Conservation (phyloP, 2,329 filamentous ascomycete genomes). For the Fusarium sp. region DNA sequence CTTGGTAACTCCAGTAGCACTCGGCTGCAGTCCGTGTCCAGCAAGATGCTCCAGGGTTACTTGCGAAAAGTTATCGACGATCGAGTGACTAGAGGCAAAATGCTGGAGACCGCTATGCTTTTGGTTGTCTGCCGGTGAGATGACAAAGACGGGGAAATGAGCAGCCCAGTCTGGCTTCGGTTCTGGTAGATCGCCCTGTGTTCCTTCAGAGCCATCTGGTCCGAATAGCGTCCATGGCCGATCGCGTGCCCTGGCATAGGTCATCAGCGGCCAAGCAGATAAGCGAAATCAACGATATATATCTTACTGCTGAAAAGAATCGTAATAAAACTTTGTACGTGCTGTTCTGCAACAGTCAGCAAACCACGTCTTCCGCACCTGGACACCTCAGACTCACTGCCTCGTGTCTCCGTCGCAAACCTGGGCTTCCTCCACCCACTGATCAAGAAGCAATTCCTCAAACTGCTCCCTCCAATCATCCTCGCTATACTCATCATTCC, state of each 20-base stretch:
- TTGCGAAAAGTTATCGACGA: conserved; percentile 26
- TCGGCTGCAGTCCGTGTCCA: conserved; percentile 16
- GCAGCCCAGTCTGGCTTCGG: conserved; percentile 32
- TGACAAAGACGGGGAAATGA: conserved; percentile 21
- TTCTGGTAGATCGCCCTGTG: neutral
- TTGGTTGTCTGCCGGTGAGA: neutral
- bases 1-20: conserved; percentile 8
- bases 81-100: conserved; percentile 8
- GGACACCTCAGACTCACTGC: neutral
- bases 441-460: neutral
- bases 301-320: conserved; percentile 11
- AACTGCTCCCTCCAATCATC: conserved; percentile 10
- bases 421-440: neutral
- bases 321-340: conserved; percentile 14
- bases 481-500: neutral
- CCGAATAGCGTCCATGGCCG: conserved; percentile 21
- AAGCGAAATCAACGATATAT: neutral
- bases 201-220: neutral
- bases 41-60: conserved; percentile 18
- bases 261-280: neutral
- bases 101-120: neutral
- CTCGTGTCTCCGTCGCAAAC: conserved; percentile 3
- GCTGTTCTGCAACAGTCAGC: conserved; percentile 1
- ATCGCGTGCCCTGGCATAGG: neutral
- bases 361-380: neutral